phyloP scores from a whole-genome alignment of 257 asterid genomes.

The Thymus mandschuricus region DNA sequence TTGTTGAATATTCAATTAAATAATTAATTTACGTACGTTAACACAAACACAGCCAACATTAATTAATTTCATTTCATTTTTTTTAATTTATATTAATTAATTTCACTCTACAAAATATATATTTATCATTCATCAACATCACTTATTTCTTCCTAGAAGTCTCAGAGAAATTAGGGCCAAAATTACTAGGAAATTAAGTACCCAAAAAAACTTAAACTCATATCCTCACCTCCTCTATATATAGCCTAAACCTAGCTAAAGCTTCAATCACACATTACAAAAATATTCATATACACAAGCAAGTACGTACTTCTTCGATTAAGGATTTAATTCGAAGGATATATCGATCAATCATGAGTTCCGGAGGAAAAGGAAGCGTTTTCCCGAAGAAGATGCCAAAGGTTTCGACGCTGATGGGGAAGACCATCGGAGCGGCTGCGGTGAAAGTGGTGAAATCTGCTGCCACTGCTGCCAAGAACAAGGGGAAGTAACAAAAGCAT shows the following conservation, averaged over 20 bases:
- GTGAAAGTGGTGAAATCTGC: constrained; percentile 16
- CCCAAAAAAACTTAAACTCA: background rate
- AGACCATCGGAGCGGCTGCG: constrained; percentile 23
- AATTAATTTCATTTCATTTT: background rate
- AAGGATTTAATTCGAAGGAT: background rate
- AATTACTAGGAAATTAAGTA: background rate
- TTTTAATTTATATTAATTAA: background rate
- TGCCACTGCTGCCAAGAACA: constrained; percentile 20
- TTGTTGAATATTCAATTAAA: too few relatives aligned
- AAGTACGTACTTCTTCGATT: background rate
- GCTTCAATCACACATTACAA: background rate
- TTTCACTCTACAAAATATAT: background rate
- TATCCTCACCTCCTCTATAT: too few relatives aligned
- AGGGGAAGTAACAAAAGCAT: constrained; percentile 14
- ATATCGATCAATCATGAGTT: constrained; percentile 1
- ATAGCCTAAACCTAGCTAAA: background rate
- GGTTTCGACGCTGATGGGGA: constrained; percentile 33
- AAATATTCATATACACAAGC: background rate
- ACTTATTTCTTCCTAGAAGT: background rate
- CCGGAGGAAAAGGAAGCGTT: constrained; percentile 4
- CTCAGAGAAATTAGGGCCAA: background rate
- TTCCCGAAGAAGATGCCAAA: constrained; percentile 25
- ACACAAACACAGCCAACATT: too few relatives aligned
- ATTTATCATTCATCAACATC: background rate
- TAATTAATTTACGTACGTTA: too few relatives aligned